phyloP scores from a whole-genome alignment of 305 asterid genomes.

The Fraxinus latifolia region DNA sequence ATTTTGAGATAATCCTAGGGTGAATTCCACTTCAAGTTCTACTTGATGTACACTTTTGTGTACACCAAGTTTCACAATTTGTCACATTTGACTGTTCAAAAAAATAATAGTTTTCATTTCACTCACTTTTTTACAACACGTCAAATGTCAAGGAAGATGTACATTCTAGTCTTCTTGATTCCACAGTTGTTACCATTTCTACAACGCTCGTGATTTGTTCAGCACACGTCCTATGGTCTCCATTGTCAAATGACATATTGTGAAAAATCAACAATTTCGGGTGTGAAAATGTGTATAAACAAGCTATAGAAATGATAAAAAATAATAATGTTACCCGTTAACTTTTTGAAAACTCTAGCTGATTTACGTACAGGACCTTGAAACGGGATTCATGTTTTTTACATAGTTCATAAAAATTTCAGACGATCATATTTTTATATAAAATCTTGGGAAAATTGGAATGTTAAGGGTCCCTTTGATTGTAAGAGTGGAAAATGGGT shows the following conservation, averaged over 20 bases:
- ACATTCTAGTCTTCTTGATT: background rate
- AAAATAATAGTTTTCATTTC: too few relatives aligned
- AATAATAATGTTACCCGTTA: background rate
- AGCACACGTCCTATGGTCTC: background rate
- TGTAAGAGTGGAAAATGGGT: too few relatives aligned
- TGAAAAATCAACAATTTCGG: background rate
- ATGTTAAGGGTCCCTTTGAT: background rate
- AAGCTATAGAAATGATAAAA: background rate
- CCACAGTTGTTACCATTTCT: background rate
- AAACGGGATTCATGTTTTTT: background rate
- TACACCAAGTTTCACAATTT: too few relatives aligned
- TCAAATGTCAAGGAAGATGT: too few relatives aligned
- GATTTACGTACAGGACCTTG: background rate
- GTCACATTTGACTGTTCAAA: too few relatives aligned
- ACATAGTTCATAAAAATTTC: background rate
- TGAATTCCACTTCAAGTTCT: background rate
- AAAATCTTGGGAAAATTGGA: slow-evolving; percentile 6
- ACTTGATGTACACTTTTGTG: too few relatives aligned
- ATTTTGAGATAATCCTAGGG: slow-evolving; percentile 5
- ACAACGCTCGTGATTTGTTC: background rate
- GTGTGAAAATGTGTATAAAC: background rate
- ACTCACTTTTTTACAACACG: too few relatives aligned
- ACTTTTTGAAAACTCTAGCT: background rate
- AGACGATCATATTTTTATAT: background rate
- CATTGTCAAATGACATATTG: background rate